A percentile compares a stretch with the other conserved stretches of the same genome.
These are phyloP conservation scores for Trifolium pratense DNA, from an alignment of 306 rosid genomes.

Conservation along the genomic window DNA sequence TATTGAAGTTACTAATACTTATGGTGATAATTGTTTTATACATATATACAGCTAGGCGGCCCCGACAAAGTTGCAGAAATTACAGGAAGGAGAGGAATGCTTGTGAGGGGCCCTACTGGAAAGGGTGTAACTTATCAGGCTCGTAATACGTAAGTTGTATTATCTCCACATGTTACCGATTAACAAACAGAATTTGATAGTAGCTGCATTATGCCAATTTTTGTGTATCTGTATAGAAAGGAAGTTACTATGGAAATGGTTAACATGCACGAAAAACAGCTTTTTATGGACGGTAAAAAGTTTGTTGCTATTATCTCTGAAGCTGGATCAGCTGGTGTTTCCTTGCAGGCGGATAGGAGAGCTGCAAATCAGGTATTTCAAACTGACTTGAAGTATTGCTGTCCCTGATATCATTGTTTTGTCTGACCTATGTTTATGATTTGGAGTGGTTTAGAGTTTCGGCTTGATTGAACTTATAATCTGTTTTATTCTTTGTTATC, in stretches of 20 bases:
- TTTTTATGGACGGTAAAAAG: slow-evolving; percentile 96
- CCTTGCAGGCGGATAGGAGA: slow-evolving; percentile 98
- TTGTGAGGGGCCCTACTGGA: slow-evolving; percentile 89
- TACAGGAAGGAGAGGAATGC: slow-evolving; percentile 99
- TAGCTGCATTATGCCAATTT: slow-evolving; percentile 32
- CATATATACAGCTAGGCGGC: slow-evolving; percentile 80
- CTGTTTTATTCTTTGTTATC: slow-evolving; percentile 29
- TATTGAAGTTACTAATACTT: slow-evolving; percentile 10
- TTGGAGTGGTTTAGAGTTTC: slow-evolving; percentile 13
- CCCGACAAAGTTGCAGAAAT: slow-evolving; percentile 97
- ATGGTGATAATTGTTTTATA: slow-evolving; percentile 28
- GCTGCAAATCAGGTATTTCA: slow-evolving; percentile 78
- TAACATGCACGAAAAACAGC: slow-evolving; percentile 98
- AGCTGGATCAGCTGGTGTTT: slow-evolving; percentile 99
- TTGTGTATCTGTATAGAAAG: slow-evolving; percentile 62
- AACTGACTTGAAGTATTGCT: slow-evolving; percentile 28
- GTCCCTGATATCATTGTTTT: background rate
- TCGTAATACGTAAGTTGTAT: slow-evolving; percentile 88
- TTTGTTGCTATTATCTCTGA: slow-evolving; percentile 94
- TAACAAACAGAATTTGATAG: slow-evolving; percentile 12
- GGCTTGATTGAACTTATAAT: slow-evolving; percentile 23
- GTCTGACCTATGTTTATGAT: slow-evolving; percentile 27
- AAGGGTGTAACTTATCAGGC: slow-evolving; percentile 97
- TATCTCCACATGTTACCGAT: slow-evolving; percentile 10
- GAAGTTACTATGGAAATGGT: slow-evolving; percentile 98